Conservation (phyloP, 78 protist species). For the Carpediemonas membranifera region DNA sequence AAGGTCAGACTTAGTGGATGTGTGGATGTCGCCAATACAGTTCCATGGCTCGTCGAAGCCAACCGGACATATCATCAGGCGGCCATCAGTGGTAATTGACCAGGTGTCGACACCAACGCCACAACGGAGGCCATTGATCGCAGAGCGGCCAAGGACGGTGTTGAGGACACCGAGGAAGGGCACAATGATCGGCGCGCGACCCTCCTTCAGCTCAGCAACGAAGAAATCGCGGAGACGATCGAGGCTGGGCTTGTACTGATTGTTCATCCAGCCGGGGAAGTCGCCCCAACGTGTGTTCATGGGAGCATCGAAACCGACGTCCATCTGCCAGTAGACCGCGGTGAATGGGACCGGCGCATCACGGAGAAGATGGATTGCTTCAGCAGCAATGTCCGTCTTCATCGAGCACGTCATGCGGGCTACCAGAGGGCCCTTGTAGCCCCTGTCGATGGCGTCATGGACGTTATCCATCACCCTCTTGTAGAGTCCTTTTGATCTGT, state of each 20-base stretch:
- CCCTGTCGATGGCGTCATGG: background rate
- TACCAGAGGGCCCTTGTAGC: background rate
- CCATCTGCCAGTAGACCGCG: constrained; percentile 26
- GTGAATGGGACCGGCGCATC: background rate
- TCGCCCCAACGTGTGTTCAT: background rate
- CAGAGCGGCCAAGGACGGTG: too few relatives aligned
- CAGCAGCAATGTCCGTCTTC: background rate
- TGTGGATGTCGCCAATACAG: background rate
- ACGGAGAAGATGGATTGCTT: background rate
- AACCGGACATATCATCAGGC: background rate
- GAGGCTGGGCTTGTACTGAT: background rate
- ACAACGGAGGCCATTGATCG: too few relatives aligned
- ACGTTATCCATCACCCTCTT: background rate
- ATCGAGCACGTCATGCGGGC: background rate
- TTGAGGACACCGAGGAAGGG: too few relatives aligned
- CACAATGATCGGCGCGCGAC: too few relatives aligned
- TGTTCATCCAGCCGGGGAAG: background rate
- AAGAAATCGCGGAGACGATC: too few relatives aligned
- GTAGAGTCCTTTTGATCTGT: background rate
- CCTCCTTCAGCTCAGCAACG: too few relatives aligned
- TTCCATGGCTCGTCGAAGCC: constrained; percentile 5
- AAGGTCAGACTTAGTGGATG: too few relatives aligned
- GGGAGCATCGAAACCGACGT: constrained; percentile 24
- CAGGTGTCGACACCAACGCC: too few relatives aligned
- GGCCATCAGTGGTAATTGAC: constrained; percentile 9